Conservation (phyloP, 345 rosid genomes). For the Citropsis articulata region DNA sequence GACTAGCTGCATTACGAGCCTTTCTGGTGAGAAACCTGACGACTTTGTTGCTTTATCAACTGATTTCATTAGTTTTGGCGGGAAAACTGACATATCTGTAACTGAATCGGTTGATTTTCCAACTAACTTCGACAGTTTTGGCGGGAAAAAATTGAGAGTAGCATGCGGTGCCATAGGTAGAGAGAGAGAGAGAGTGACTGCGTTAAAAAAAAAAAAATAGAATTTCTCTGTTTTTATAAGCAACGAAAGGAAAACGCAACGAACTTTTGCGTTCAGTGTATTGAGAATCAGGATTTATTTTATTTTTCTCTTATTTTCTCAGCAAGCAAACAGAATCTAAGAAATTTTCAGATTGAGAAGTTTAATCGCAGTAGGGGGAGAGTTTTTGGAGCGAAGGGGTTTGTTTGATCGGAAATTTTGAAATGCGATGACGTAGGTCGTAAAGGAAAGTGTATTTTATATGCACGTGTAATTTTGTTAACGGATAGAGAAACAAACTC, state of each 20-base stretch:
- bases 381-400: not conserved
- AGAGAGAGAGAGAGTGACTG: not conserved
- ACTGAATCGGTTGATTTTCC: slow-evolving; percentile 7
- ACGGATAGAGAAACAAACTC: not conserved
- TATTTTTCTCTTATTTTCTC: slow-evolving; percentile 10
- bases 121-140: slow-evolving; percentile 3
- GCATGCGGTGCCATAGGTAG: slow-evolving; percentile 12
- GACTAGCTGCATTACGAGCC: slow-evolving; percentile 35
- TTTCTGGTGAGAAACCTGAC: slow-evolving; percentile 24
- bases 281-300: not conserved
- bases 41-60: slow-evolving; percentile 11
- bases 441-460: not conserved
- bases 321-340: not conserved
- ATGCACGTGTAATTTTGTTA: not conserved
- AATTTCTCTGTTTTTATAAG: not conserved
- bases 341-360: not conserved
- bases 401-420: not conserved
- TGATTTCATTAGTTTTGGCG: slow-evolving; percentile 12
- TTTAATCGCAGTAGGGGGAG: not conserved
- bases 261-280: not conserved
- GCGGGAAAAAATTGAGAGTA: slow-evolving; percentile 11
- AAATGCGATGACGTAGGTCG: not conserved
- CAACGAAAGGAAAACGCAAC: not conserved
- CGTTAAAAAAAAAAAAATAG: not conserved
- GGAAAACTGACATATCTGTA: slow-evolving; percentile 14